These are phyloP conservation scores for Trichoderma simmonsii DNA, from an alignment of 2,329 filamentous ascomycete genomes.

Conservation along the genomic window DNA sequence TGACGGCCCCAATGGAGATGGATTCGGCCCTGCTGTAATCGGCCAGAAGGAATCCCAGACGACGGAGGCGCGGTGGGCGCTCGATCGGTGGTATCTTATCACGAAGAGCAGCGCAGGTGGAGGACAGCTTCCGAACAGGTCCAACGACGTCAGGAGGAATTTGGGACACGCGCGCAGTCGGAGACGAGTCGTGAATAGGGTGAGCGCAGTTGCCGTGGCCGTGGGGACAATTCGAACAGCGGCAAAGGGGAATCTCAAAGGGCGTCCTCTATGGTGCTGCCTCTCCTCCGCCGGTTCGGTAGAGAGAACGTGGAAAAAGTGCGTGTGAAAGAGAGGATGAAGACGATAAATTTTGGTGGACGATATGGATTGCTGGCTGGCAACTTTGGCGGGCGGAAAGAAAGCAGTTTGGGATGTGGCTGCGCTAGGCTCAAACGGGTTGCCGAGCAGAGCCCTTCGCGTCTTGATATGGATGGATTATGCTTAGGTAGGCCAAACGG, in stretches of 20 bases:
- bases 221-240: neutral
- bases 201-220: neutral
- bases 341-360: conserved; percentile 3
- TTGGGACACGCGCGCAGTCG: conserved; percentile 10
- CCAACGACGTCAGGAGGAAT: conserved; percentile 1
- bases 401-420: neutral
- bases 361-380: conserved; percentile 3
- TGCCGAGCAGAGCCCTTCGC: conserved; percentile 1
- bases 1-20: neutral
- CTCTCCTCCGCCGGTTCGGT: neutral
- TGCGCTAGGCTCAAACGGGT: neutral
- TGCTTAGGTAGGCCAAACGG: neutral
- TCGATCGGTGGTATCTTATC: neutral
- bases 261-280: neutral
- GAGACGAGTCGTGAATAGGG: neutral
- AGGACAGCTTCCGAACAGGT: neutral
- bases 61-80: neutral
- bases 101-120: neutral
- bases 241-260: neutral
- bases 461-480: neutral
- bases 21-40: neutral
- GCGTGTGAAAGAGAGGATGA: neutral
- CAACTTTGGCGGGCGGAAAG: neutral
- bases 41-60: neutral
- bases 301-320: neutral